Conservation (phyloP, 345 rosid genomes). For the Eucalyptus coolabah region DNA sequence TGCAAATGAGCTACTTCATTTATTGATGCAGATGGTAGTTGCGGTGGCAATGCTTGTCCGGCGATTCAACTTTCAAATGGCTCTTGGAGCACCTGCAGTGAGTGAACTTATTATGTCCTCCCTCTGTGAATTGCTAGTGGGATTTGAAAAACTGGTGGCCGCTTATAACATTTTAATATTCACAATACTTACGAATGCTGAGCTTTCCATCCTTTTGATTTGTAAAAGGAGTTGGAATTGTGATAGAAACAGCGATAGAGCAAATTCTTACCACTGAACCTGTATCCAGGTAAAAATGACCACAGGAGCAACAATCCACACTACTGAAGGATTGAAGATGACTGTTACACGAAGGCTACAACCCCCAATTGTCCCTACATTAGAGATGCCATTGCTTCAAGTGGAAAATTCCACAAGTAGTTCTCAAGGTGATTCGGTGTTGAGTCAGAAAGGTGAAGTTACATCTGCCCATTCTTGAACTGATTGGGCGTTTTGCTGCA, state of each 20-base stretch:
- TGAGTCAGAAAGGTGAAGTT: constrained; percentile 31
- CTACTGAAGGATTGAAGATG: constrained; percentile 70
- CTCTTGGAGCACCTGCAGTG: constrained; percentile 84
- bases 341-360: constrained; percentile 43
- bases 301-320: constrained; percentile 95
- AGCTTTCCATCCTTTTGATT: neutral
- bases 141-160: neutral
- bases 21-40: constrained; percentile 46
- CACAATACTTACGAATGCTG: neutral
- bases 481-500: neutral
- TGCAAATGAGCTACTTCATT: neutral
- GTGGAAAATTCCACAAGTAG: constrained; percentile 1
- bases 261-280: neutral
- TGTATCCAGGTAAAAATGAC: constrained; percentile 69
- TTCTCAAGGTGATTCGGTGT: constrained; percentile 5
- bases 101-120: neutral
- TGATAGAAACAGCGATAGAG: neutral
- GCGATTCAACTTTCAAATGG: constrained; percentile 64
- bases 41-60: constrained; percentile 90
- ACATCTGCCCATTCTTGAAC: constrained; percentile 27
- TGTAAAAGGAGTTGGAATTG: neutral
- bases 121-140: neutral
- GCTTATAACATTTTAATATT: neutral
- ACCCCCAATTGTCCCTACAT: constrained; percentile 32
- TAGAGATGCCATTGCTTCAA: constrained; percentile 19